Percentiles rank a stretch among this genome's conserved stretches.
phyloP scores from a whole-genome alignment of 805 yeast species.

The Brettanomyces bruxellensis region DNA sequence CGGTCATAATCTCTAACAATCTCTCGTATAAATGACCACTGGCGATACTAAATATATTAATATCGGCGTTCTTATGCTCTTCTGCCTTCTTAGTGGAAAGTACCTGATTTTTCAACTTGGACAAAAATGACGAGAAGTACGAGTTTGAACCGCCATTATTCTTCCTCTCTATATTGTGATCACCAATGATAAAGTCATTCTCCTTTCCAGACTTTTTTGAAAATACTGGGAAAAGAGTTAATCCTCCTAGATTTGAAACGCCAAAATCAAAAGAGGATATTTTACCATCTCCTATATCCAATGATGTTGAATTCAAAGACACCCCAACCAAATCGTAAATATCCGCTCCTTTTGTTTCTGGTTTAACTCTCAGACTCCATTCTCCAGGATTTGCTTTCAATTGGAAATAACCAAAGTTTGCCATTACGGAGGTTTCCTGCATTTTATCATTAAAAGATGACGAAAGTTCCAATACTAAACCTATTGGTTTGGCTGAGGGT shows the following conservation, averaged over 20 bases:
- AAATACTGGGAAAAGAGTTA: conserved; percentile 3
- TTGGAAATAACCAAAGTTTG: conserved; percentile 78
- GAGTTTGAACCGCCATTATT: too few species aligned
- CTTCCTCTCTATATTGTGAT: neutral
- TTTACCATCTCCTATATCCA: neutral
- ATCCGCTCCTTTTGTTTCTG: conserved; percentile 30
- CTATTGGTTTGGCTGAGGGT: conserved; percentile 33
- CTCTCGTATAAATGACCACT: conserved; percentile 76
- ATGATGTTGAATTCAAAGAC: neutral
- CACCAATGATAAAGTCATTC: conserved; percentile 4
- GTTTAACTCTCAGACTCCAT: conserved; percentile 45
- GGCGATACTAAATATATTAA: conserved; percentile 76
- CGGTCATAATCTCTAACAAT: conserved; percentile 68
- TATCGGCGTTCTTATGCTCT: conserved; percentile 38
- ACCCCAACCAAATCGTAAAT: conserved; percentile 28
- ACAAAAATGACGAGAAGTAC: neutral
- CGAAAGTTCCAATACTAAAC: conserved; percentile 37
- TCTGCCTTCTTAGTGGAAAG: conserved; percentile 4
- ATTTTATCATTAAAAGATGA: conserved; percentile 10
- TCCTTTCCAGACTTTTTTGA: conserved; percentile 2
- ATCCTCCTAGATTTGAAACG: conserved; percentile 2
- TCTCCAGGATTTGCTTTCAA: conserved; percentile 64
- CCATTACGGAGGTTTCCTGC: conserved; percentile 64
- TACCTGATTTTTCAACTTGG: neutral
- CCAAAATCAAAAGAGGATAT: neutral